These are phyloP conservation scores for Cyclotella kingstonii DNA, from an alignment of 108 stramenopile species.

Conservation along the genomic window DNA sequence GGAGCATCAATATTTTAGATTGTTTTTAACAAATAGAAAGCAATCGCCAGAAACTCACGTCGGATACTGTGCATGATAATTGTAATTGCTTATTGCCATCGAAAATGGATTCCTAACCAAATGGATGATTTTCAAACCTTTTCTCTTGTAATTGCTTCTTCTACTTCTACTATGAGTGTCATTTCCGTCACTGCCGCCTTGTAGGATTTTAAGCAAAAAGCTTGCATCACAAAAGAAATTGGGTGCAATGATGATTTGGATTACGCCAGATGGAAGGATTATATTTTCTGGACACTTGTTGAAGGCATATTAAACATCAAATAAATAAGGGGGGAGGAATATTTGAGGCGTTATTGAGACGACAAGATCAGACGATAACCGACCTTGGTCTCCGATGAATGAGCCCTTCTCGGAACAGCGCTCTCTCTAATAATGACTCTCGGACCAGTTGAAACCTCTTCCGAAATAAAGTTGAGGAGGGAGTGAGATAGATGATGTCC, in stretches of 20 bases:
- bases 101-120: constrained; percentile 24
- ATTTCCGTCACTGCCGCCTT: not conserved
- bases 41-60: constrained; percentile 14
- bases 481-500: constrained; percentile 32
- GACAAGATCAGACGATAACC: not conserved
- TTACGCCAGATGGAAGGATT: constrained; percentile 1
- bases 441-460: not conserved
- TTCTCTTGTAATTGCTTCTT: constrained; percentile 1
- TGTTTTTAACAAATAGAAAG: not conserved
- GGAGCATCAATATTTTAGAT: not conserved
- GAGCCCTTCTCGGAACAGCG: not conserved
- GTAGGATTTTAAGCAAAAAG: constrained; percentile 14
- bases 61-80: constrained; percentile 29
- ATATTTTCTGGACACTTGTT: constrained; percentile 14
- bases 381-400: not conserved
- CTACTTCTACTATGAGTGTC: not conserved
- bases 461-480: constrained; percentile 18
- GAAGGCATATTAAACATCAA: not conserved
- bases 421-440: not conserved
- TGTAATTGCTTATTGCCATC: constrained; percentile 30
- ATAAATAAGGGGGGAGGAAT: not conserved
- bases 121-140: constrained; percentile 19
- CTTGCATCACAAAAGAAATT: constrained; percentile 31
- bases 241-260: constrained; percentile 22
- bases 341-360: not conserved